Evolutionary conservation across 352 stramenopile genomes (phyloP), one percentile per base, ranked within the genome.

Genomic region (Peronospora belbahrii): DNA sequence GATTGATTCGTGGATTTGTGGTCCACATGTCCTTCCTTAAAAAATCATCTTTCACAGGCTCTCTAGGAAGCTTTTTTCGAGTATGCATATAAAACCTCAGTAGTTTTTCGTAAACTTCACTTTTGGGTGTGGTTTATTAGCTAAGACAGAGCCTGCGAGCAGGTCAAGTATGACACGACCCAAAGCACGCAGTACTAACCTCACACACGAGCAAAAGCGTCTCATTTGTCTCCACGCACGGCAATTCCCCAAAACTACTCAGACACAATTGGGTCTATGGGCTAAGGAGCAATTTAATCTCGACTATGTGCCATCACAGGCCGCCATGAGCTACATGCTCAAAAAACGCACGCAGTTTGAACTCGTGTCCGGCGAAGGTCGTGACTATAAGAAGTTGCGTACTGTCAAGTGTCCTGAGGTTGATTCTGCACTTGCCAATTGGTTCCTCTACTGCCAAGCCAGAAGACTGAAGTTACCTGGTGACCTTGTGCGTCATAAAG

Each of bases 121-220:
- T 13, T 3, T 2, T 9, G 4, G 9, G n/a, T 32, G 27, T 9
- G 27, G 27, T 32, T 62, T 63, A 67, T 57, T 49, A 46, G 41
- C 54, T 62, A 37, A 39, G 44, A 56, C 39, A 64, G 59, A 68
- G 54, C 48, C 58, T 63, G 15, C 28, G 15, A 10, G 6, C 6
- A 34, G 14, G 22, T 25, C 19, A 44, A 13, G 9, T 35, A 54
- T 57, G 51, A 20, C 20, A 32, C 46, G 42, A 34, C 44, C 54
- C 17, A 81, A 77, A 50, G 42, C 67, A 15, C 70, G 71, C 56
- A 83, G 67, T 48, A 67, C 67, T 34, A 91, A 91, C 65, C 70
- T 91, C 27, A 91, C 79, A 50, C 74, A 87, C 55, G 74, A 86
- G 50, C 79, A 91, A 62, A 87, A 87, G 62, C 77, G 74, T 0